Percentiles rank a stretch among this genome's conserved stretches.
These are phyloP conservation scores for Casaregolazyma lundiana DNA, from an alignment of 1,139 yeast species.

Conservation along the genomic window DNA sequence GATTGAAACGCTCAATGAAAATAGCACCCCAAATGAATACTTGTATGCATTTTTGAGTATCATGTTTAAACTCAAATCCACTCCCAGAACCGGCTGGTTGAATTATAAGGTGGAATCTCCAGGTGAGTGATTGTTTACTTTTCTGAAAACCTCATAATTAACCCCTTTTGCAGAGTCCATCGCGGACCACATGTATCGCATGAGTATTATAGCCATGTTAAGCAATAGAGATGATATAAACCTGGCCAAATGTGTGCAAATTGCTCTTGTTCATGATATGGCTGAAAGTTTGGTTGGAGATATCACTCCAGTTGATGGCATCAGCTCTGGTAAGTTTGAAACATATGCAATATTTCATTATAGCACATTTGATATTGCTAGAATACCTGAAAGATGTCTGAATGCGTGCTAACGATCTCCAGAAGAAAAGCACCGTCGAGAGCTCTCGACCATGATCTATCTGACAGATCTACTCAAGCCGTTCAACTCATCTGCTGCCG, in stretches of 20 bases:
- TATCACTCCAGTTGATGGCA: slow-evolving; percentile 78
- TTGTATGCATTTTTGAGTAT: slow-evolving; percentile 58
- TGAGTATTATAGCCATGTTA: slow-evolving; percentile 80
- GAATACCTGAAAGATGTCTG: neutral
- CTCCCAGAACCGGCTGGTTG: slow-evolving; percentile 92
- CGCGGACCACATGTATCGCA: slow-evolving; percentile 95
- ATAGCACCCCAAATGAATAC: slow-evolving; percentile 13
- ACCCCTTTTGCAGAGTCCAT: slow-evolving; percentile 60
- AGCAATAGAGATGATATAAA: slow-evolving; percentile 49
- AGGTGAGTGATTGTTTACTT: slow-evolving; percentile 20
- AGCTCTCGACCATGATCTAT: slow-evolving; percentile 66
- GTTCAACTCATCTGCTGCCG: slow-evolving; percentile 59
- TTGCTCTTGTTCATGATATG: slow-evolving; percentile 87
- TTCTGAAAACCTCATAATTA: neutral
- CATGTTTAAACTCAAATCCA: slow-evolving; percentile 68
- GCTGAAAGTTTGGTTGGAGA: slow-evolving; percentile 95
- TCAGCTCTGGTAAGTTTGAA: slow-evolving; percentile 42
- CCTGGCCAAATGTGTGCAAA: slow-evolving; percentile 65
- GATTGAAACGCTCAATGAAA: slow-evolving; percentile 27
- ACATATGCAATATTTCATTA: neutral
- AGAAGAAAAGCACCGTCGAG: slow-evolving; percentile 75
- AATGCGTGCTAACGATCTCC: neutral
- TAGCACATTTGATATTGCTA: neutral
- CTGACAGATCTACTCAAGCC: slow-evolving; percentile 57
- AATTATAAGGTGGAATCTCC: slow-evolving; percentile 61